phyloP scores from a whole-genome alignment of 2,329 filamentous ascomycete species.

The Phaeosphaeria sp. region DNA sequence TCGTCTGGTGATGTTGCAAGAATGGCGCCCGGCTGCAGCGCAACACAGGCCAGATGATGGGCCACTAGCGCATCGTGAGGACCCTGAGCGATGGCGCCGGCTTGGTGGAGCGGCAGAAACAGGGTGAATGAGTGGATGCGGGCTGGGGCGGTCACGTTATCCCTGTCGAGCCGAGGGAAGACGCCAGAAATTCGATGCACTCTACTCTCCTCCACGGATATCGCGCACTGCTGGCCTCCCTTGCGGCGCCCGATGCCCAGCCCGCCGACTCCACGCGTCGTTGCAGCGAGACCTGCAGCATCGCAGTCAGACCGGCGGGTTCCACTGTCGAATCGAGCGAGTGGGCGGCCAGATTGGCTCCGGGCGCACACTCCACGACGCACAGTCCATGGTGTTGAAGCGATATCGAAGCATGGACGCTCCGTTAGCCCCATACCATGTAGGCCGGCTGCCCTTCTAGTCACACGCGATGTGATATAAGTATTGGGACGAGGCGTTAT shows the following conservation, averaged over 20 bases:
- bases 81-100: too few species aligned
- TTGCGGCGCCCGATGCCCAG: constrained; percentile 10
- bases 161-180: constrained; percentile 4
- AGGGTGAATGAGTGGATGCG: constrained; percentile 3
- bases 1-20: too few species aligned
- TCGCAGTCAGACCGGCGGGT: background rate
- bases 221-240: constrained; percentile 4
- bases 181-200: background rate
- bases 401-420: constrained; percentile 17
- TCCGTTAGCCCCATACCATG: constrained; percentile 24
- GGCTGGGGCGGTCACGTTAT: constrained; percentile 3
- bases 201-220: constrained; percentile 2
- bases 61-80: too few species aligned
- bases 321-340: background rate
- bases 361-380: constrained; percentile 6
- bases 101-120: constrained; percentile 9
- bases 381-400: background rate
- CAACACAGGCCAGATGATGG: constrained; percentile 6
- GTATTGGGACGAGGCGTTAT: constrained; percentile 3
- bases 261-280: constrained; percentile 14
- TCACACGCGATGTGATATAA: constrained; percentile 12
- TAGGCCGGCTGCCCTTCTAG: too few species aligned
- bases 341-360: background rate
- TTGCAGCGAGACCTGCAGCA: constrained; percentile 17
- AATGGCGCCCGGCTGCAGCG: constrained; percentile 8